Evolutionary conservation across 2,329 filamentous ascomycete species (phyloP).

Genomic region (Periconia sp.): DNA sequence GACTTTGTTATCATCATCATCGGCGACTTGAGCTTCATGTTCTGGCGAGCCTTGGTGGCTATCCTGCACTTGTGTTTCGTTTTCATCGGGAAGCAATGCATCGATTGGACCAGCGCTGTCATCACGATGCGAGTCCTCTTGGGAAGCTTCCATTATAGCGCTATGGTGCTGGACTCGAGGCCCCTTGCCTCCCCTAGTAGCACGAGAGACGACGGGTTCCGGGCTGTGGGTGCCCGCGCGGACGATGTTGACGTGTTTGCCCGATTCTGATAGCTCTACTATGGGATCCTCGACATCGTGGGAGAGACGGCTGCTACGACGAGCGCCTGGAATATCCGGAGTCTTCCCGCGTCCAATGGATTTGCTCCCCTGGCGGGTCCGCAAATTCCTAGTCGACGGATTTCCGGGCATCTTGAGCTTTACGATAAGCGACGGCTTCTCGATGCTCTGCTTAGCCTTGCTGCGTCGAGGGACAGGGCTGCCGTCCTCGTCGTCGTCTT

Average conservation of each 20-base stretch:
- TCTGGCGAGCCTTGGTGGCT: conserved; percentile 38
- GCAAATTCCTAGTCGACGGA: conserved; percentile 31
- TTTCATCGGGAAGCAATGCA: conserved; percentile 35
- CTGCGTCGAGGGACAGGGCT: conserved; percentile 21
- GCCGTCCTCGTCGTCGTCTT: conserved; percentile 33
- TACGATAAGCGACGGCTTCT: conserved; percentile 47
- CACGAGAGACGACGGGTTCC: conserved; percentile 51
- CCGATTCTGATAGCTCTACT: conserved; percentile 64
- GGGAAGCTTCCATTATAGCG: conserved; percentile 60
- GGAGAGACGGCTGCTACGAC: conserved; percentile 65
- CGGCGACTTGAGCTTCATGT: conserved; percentile 38
- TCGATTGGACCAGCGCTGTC: conserved; percentile 40
- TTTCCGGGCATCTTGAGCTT: conserved; percentile 21
- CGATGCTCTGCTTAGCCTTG: conserved; percentile 31
- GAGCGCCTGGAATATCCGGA: conserved; percentile 44
- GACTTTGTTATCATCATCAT: conserved; percentile 35
- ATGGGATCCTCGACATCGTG: conserved; percentile 63
- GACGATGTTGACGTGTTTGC: conserved; percentile 61
- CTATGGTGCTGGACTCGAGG: conserved; percentile 54
- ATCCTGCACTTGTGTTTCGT: conserved; percentile 45
- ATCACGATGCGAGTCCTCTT: conserved; percentile 52
- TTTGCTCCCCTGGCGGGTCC: conserved; percentile 50
- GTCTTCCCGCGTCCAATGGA: conserved; percentile 45
- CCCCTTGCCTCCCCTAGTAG: conserved; percentile 55
- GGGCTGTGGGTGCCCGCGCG: conserved; percentile 60